A percentile compares a stretch with the other conserved stretches of the same genome.
These are phyloP conservation scores for Alternaria brassicae DNA, from an alignment of 2,329 filamentous ascomycete species.

Conservation along the genomic window DNA sequence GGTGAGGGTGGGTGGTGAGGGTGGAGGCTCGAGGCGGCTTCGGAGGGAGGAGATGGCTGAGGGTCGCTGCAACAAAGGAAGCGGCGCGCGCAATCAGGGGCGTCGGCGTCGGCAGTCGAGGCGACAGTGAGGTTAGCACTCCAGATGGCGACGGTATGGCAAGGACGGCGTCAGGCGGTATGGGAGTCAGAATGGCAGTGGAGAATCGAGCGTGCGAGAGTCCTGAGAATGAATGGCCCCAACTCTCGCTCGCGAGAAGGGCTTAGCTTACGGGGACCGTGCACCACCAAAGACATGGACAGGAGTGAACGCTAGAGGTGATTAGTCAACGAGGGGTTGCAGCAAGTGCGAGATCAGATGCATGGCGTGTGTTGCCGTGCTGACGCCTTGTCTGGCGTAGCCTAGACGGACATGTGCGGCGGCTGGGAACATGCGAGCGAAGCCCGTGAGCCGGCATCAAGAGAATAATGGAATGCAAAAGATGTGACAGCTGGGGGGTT, in stretches of 20 bases:
- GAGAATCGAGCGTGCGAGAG: conserved; percentile 28
- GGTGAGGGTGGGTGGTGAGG: conserved; percentile 28
- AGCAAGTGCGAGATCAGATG: conserved; percentile 10
- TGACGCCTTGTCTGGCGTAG: background rate
- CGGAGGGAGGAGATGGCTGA: conserved; percentile 30
- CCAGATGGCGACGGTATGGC: conserved; percentile 16
- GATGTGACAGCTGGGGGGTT: conserved; percentile 7
- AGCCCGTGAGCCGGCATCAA: background rate
- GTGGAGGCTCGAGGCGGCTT: conserved; percentile 35
- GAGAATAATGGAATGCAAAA: conserved; percentile 8
- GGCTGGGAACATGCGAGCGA: background rate
- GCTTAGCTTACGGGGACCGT: conserved; percentile 14
- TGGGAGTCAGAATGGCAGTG: conserved; percentile 35
- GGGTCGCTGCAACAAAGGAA: conserved; percentile 36
- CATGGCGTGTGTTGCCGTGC: conserved; percentile 5
- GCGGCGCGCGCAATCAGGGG: conserved; percentile 30
- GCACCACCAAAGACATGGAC: conserved; percentile 17
- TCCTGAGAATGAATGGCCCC: conserved; percentile 23
- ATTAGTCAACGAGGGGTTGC: conserved; percentile 24
- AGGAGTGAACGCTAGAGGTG: conserved; percentile 22
- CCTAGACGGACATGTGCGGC: background rate
- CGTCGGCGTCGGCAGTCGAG: conserved; percentile 16
- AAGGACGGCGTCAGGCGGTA: conserved; percentile 28
- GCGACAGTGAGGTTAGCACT: conserved; percentile 26
- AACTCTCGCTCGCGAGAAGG: conserved; percentile 18